Evolutionary conservation across 2,329 filamentous ascomycete genomes (phyloP), one percentile per base, ranked within the genome.

Genomic region (Zymoseptoria pseudotritici): DNA sequence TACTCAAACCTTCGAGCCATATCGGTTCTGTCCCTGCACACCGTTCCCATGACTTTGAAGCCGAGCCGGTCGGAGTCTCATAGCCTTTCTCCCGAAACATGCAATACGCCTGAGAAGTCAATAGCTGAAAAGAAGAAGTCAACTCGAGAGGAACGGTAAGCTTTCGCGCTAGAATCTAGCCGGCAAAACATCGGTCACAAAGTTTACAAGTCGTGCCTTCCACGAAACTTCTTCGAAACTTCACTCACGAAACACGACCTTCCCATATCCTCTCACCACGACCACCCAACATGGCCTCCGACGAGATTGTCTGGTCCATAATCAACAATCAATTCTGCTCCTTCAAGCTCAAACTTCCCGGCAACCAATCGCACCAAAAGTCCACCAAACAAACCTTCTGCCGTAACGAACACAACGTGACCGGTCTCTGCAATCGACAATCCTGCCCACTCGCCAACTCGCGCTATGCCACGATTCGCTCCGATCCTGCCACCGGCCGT

Each of bases 271-370:
- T n/a, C 50, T 1, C 50, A n/a, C 20, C 22, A 52, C 22, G 51
- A 56, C 22, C 22, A 29, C 53, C 53, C 56, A 61, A 49, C 51
- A 95, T 94, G 89, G 86, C 90, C 60, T 95, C 91, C 64, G 93
- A 97, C 81, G 93, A 97, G 77, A 95, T 97, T 66, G 88, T 97
- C 65, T 99, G 94, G 94, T 87, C 92, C 75, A 90, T 97, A 60
- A 96, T 97, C 68, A 95, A 96, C 77, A 90, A 94, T 77, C 89
- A 93, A 73, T 95, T 94, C 75, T 97, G 94, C 80, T 87, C 89
- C 56, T 97, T 92, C 82, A 97, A 97, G 74, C 81, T 97, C 67
- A 96, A 96, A 86, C 68, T 72, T 4, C 70, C 70, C 9, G 69
- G 69, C 58, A 71, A 71, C 59, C 58, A 57, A 53, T 60, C 63